Evolutionary conservation across 371 early-diverging fungal genomes (phyloP), one percentile per base, ranked within the genome.

Genomic region (Caulochytrium protostelioides): DNA sequence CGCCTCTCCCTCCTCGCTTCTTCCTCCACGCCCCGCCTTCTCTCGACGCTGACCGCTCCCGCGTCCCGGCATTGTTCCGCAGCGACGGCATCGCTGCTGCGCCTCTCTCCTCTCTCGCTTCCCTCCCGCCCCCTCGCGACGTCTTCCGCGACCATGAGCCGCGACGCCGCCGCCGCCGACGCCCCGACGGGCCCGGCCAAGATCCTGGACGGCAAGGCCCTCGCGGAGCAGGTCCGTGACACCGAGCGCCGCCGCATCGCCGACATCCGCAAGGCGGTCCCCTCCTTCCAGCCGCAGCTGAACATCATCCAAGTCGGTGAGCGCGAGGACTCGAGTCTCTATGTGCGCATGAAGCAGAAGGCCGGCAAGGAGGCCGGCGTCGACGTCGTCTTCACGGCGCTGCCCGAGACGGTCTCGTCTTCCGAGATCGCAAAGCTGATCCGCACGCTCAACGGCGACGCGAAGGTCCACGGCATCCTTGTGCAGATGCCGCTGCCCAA

Each of bases 401-500:
- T 74, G 16, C 54, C 65, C 3, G 64, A 62, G 33, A 37, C 41
- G 13, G 49, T 59, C 27, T 32, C 17, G 26, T 28, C 14, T 2
- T 19, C n/a, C 4, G 22, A 57, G 50, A 29, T 85, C 32, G 36
- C 79, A 27, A 43, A 37, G 18, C 44, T 50, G 17, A 67, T 83
- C 26, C 47, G 63, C 10, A 42, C 52, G 8, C 49, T 94, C 25
- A 91, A 91, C 47, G 52, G 65, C 30, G 77, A 85, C 47, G 65
- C 67, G 2, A 19, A 42, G 9, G 61, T 86, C 18, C 89, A 89
- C 44, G 91, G 94, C 19, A 74, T 94, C 36, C 55, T 94, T 4
- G 84, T 94, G 25, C 94, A 94, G 54, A 61, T 89, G 47, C 94
- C 94, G n/a, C 56, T 91, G n/a, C 86, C 90, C n/a, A 47, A 51